Evolutionary conservation across 306 rosid genomes (phyloP).

Genomic region (Hylodesmum podocarpum): DNA sequence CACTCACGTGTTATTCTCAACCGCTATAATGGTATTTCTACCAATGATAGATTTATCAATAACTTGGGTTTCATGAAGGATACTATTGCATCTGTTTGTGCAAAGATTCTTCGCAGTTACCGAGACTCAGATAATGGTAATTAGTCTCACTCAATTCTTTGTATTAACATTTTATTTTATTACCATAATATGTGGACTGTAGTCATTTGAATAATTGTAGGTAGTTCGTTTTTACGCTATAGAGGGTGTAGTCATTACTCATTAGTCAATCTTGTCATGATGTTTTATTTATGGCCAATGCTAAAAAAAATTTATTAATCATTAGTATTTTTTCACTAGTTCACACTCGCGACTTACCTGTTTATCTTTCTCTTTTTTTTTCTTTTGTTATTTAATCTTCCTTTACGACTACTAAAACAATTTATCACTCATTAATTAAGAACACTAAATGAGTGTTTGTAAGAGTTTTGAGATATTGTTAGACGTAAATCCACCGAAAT

Average conservation of each 20-base stretch:
- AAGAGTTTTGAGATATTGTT: too few relatives aligned
- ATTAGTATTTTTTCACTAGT: too few relatives aligned
- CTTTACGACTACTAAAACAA: too few relatives aligned
- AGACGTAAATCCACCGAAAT: too few relatives aligned
- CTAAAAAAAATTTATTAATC: too few relatives aligned
- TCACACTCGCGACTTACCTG: too few relatives aligned
- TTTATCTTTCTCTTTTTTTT: too few relatives aligned
- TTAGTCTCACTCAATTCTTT: background rate
- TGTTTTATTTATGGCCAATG: too few relatives aligned
- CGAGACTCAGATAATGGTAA: constrained; percentile 36
- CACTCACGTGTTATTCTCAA: constrained; percentile 70
- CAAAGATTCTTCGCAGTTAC: constrained; percentile 46
- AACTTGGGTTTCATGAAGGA: constrained; percentile 58
- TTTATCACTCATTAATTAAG: too few relatives aligned
- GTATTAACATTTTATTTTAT: background rate
- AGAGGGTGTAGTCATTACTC: background rate
- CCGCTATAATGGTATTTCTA: constrained; percentile 56
- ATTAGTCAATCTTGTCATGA: background rate
- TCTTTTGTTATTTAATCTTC: too few relatives aligned
- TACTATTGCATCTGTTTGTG: constrained; percentile 41
- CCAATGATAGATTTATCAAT: constrained; percentile 48
- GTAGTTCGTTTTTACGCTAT: background rate
- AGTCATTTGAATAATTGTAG: background rate
- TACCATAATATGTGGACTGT: background rate
- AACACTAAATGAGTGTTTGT: too few relatives aligned